Evolutionary conservation across 2,329 filamentous ascomycete genomes (phyloP), one percentile per base, ranked within the genome.

Genomic region (Xylariaceae sp.): DNA sequence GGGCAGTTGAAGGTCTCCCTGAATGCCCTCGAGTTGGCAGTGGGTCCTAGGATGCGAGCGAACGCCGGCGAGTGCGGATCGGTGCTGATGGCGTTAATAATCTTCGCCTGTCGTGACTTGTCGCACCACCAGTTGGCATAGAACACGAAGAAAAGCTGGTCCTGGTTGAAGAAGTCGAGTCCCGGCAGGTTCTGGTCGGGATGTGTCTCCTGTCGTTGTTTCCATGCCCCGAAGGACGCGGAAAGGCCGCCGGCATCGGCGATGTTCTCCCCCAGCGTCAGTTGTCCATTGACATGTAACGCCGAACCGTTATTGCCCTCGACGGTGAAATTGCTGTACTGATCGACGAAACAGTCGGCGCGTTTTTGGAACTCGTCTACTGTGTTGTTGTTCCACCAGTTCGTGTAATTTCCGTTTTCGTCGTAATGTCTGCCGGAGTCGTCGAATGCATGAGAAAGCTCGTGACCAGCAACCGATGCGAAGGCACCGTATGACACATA

Each of bases 11-110:
- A 91, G 9, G 83, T 84, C 69, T 89, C 82, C 55, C 78, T 81
- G 67, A 91, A 91, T 18, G 84, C 85, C 23, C 79, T 77, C 26
- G 86, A 89, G 65, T 91, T 90, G 0, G 82, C 80, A 74, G 88
- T 83, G 0, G 86, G 86, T 3, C 87, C 85, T 61, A 81, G 63
- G 16, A 87, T 83, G 18, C 88, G 80, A 1, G 83, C 83, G 63
- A 80, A 80, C 32, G 82, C 81, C 0, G 87, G 88, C 3, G 86
- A 82, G 72, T 91, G 89, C 0, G 82, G 81, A 66, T 91, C 86
- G 0, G 77, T 81, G 65, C 85, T 84, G 48, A 89, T 81, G 1
- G 78, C 73, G 51, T 79, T 75, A 32, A 86, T 78, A 4, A 83
- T 81, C 5, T 79, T 75, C 62, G 85, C 84, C 57, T 82, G 81